A percentile compares a stretch with the other conserved stretches of the same genome.
Conservation (phyloP, 2,329 filamentous ascomycete species). For the Cytospora piceae region DNA sequence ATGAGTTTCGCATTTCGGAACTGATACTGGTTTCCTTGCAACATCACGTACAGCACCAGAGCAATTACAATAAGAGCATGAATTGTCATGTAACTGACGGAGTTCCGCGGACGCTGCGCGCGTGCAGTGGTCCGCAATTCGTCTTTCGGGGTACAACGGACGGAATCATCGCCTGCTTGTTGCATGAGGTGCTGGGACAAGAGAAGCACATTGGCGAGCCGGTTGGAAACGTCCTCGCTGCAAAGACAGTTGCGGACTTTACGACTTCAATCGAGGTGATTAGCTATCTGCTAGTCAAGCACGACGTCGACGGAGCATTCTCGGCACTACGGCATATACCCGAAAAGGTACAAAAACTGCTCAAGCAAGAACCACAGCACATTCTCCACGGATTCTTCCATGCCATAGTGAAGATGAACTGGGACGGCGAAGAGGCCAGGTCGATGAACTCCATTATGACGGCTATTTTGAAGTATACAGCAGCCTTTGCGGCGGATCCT, state of each 20-base stretch:
- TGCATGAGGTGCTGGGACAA: not conserved
- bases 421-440: conserved; percentile 4
- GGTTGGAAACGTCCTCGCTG: not conserved
- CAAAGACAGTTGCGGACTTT: not conserved
- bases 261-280: conserved; percentile 2
- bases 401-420: conserved; percentile 10
- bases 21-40: not conserved
- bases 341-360: not conserved
- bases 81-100: too few species aligned
- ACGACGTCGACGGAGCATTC: conserved; percentile 4
- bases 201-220: not conserved
- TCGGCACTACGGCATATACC: conserved; percentile 8
- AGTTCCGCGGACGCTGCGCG: too few species aligned
- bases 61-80: not conserved
- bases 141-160: not conserved
- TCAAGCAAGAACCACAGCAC: conserved; percentile 11
- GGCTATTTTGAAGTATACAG: conserved; percentile 4
- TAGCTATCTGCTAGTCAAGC: not conserved
- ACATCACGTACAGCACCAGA: not conserved
- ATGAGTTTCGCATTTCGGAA: not conserved
- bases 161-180: not conserved
- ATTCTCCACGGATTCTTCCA: conserved; percentile 8
- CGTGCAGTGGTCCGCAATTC: too few species aligned
- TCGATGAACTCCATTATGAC: not conserved
- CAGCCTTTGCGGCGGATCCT: conserved; percentile 3